Evolutionary conservation across 257 asterid species (phyloP).

Genomic region (Gentiana macrophylla): DNA sequence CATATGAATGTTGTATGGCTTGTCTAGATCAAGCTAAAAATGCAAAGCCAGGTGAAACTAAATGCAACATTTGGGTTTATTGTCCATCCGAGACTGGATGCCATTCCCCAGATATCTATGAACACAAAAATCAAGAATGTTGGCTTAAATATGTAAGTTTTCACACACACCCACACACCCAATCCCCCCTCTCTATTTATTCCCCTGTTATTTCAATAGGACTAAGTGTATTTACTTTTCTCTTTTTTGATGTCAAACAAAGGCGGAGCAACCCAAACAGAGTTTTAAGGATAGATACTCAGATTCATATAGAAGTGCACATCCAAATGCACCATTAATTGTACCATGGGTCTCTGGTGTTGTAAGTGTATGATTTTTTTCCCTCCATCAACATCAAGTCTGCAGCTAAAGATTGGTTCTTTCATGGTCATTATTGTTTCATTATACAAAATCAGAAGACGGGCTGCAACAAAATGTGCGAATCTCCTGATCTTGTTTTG

Average conservation of each 20-base stretch:
- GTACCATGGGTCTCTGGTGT: constrained; percentile 95
- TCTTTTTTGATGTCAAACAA: constrained; percentile 18
- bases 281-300: constrained; percentile 66
- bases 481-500: constrained; percentile 3
- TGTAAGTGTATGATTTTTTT: constrained; percentile 19
- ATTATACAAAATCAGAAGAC: background rate
- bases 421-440: background rate
- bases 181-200: too few relatives aligned
- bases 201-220: too few relatives aligned
- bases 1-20: constrained; percentile 92
- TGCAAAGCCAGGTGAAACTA: constrained; percentile 45
- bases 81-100: constrained; percentile 83
- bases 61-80: constrained; percentile 90
- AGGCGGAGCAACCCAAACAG: constrained; percentile 64
- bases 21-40: constrained; percentile 73
- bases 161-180: background rate
- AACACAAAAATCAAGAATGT: constrained; percentile 80
- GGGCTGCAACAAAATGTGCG: background rate
- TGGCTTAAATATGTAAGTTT: constrained; percentile 87
- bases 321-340: constrained; percentile 61
- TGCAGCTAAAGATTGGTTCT: constrained; percentile 1
- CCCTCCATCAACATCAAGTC: background rate
- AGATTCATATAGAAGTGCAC: constrained; percentile 58
- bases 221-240: constrained; percentile 1
- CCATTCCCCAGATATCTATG: constrained; percentile 81